Conservation (phyloP, 441 rosid genomes). For the Croton laevigatus region DNA sequence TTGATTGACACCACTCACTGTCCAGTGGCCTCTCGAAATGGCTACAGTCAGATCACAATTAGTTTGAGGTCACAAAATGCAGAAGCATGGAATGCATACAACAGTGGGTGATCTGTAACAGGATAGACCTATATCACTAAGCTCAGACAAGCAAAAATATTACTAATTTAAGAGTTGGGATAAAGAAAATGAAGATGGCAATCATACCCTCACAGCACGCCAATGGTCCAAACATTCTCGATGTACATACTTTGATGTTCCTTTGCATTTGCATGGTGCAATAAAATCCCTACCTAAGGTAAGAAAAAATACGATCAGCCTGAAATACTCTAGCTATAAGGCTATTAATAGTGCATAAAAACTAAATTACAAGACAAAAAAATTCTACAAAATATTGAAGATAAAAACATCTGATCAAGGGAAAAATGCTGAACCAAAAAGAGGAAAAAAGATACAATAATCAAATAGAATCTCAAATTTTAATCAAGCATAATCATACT, state of each 20-base stretch:
- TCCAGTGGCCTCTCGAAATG: not conserved
- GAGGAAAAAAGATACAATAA: not conserved
- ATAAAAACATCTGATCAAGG: not conserved
- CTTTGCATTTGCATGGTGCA: slow-evolving; percentile 99
- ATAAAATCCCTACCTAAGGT: slow-evolving; percentile 94
- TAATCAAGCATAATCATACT: not conserved
- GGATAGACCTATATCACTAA: slow-evolving; percentile 9
- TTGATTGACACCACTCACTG: not conserved
- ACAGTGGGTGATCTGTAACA: not conserved
- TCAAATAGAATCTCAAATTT: not conserved
- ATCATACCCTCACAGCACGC: slow-evolving; percentile 83
- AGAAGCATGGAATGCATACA: not conserved
- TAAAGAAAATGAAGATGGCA: not conserved
- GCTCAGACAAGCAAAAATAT: slow-evolving; percentile 3
- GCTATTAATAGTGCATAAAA: not conserved
- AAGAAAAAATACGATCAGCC: slow-evolving; percentile 7
- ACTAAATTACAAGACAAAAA: slow-evolving; percentile 4
- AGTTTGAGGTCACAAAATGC: not conserved
- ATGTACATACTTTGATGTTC: slow-evolving; percentile 96
- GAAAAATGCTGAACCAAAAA: not conserved
- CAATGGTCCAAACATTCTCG: slow-evolving; percentile 98
- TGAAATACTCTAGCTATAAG: not conserved
- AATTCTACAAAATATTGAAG: not conserved
- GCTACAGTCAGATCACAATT: not conserved
- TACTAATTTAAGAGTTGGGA: not conserved